A percentile compares a stretch with the other conserved stretches of the same genome.
Evolutionary conservation across 1,284 basidiomycete genomes (phyloP).

Genomic region (Neolentinus lepideus): DNA sequence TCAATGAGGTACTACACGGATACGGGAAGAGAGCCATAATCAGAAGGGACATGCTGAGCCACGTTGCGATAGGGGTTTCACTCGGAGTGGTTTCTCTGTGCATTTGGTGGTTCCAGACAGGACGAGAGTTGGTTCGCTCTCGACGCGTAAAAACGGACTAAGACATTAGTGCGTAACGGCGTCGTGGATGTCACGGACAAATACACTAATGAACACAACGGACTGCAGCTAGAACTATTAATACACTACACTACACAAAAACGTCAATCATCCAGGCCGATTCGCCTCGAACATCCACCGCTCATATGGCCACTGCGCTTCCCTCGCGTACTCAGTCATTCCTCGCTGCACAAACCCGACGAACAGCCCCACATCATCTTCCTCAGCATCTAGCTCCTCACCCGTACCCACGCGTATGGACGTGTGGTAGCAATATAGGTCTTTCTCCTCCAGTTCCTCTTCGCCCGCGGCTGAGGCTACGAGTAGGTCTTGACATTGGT

Average conservation of each 20-base stretch:
- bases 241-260: background rate
- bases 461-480: slow-evolving; percentile 32
- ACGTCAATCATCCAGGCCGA: background rate
- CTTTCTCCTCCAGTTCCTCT: slow-evolving; percentile 8
- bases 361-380: background rate
- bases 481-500: slow-evolving; percentile 60
- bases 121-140: background rate
- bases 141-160: background rate
- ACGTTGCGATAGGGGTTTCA: background rate
- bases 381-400: background rate
- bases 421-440: background rate
- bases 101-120: background rate
- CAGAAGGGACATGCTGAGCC: background rate
- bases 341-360: background rate
- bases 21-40: background rate
- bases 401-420: background rate
- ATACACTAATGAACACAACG: background rate
- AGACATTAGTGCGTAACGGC: background rate
- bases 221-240: background rate
- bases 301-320: background rate
- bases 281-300: background rate
- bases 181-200: background rate
- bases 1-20: background rate
- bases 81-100: background rate
- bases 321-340: background rate